Evolutionary conservation across 345 rosid genomes (phyloP).

Genomic region (Cardamine occulta): DNA sequence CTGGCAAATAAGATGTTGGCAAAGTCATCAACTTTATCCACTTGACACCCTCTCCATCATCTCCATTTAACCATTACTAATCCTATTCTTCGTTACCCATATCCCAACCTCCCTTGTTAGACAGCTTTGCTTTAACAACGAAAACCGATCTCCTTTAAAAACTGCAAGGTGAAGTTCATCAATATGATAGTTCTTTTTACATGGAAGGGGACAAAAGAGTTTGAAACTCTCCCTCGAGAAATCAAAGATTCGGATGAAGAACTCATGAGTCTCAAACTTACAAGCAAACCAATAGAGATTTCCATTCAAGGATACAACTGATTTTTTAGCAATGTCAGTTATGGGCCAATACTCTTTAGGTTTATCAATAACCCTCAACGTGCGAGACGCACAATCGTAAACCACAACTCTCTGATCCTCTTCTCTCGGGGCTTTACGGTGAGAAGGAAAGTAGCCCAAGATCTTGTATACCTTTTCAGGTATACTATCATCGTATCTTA

Average conservation of each 20-base stretch:
- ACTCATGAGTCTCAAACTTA: background rate
- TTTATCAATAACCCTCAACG: background rate
- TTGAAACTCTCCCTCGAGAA: background rate
- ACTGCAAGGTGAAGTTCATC: background rate
- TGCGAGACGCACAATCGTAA: conserved; percentile 15
- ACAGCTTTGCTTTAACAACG: background rate
- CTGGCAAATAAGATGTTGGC: background rate
- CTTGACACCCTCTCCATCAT: background rate
- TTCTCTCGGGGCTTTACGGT: background rate
- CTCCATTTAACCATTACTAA: background rate
- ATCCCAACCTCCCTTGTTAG: background rate
- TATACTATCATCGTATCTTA: background rate
- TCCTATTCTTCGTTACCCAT: background rate
- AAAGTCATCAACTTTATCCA: conserved; percentile 26
- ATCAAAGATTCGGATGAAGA: background rate
- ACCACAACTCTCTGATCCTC: background rate
- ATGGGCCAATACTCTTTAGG: background rate
- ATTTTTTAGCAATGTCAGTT: background rate
- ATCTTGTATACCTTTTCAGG: background rate
- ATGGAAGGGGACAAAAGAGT: background rate
- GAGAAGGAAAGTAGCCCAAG: background rate
- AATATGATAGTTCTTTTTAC: background rate
- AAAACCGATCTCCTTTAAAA: conserved; percentile 11
- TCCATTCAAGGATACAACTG: background rate
- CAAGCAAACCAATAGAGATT: background rate